Evolutionary conservation across 176 grass and related monocot species (phyloP).

Genomic region (Triticum urartu): DNA sequence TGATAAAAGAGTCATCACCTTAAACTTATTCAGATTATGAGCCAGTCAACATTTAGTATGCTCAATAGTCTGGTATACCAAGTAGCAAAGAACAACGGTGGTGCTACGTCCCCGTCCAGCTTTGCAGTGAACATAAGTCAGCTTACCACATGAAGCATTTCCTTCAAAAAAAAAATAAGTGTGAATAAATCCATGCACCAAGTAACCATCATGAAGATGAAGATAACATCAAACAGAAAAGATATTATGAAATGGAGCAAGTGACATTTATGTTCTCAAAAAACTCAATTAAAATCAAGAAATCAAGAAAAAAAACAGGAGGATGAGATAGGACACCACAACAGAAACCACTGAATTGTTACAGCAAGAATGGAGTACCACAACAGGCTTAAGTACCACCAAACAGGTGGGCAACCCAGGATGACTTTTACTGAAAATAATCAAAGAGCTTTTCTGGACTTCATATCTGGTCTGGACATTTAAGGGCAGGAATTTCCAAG

Average conservation of each 20-base stretch:
- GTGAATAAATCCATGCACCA: not conserved
- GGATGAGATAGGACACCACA: not conserved
- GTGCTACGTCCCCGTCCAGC: slow-evolving; percentile 96
- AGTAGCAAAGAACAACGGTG: slow-evolving; percentile 95
- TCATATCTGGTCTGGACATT: not conserved
- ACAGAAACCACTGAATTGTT: not conserved
- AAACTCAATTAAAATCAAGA: not conserved
- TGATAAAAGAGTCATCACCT: not conserved
- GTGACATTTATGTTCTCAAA: not conserved
- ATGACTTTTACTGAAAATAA: not conserved
- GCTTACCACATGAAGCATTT: slow-evolving; percentile 60
- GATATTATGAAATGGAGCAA: not conserved
- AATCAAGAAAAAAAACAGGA: not conserved
- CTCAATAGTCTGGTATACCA: slow-evolving; percentile 47
- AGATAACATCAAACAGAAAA: not conserved
- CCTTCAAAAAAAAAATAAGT: slow-evolving; percentile 42
- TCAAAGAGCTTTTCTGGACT: not conserved
- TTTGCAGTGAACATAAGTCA: slow-evolving; percentile 98
- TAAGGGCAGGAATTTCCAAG: not conserved
- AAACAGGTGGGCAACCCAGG: not conserved
- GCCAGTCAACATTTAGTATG: not conserved
- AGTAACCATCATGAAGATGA: not conserved
- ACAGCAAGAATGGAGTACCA: not conserved
- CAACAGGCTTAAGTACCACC: not conserved
- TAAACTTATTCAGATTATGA: not conserved